Evolutionary conservation across 768 basidiomycete species (phyloP).

Genomic region (Amanita phalloides): DNA sequence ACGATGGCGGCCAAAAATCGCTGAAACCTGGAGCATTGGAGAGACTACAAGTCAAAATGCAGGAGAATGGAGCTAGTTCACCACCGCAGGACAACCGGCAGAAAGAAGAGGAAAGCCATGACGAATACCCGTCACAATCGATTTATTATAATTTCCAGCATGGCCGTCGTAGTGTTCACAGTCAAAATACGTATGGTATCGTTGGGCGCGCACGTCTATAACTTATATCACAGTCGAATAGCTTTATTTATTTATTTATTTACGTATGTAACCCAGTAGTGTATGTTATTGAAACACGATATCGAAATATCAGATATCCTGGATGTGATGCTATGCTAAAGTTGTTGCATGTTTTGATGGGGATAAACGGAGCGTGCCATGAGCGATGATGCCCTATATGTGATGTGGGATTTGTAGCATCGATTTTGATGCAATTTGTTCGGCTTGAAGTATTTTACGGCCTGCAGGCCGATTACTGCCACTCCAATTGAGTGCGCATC

Average conservation of each 20-base stretch:
- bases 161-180: not conserved
- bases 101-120: not conserved
- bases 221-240: not conserved
- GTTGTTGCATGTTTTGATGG: too few species aligned
- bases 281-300: not conserved
- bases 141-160: not conserved
- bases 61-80: not conserved
- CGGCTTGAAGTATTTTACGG: too few species aligned
- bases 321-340: too few species aligned
- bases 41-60: not conserved
- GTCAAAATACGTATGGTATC: not conserved
- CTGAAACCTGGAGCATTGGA: not conserved
- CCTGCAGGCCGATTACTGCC: too few species aligned
- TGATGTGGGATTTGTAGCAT: too few species aligned
- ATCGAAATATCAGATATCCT: too few species aligned
- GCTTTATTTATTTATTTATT: not conserved
- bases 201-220: not conserved
- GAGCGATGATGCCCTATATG: too few species aligned
- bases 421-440: too few species aligned
- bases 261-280: not conserved
- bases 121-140: not conserved
- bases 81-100: not conserved
- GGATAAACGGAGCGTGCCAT: too few species aligned
- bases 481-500: too few species aligned
- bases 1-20: not conserved